Evolutionary conservation across 2,329 filamentous ascomycete species (phyloP).

Genomic region (Fusarium algeriense): DNA sequence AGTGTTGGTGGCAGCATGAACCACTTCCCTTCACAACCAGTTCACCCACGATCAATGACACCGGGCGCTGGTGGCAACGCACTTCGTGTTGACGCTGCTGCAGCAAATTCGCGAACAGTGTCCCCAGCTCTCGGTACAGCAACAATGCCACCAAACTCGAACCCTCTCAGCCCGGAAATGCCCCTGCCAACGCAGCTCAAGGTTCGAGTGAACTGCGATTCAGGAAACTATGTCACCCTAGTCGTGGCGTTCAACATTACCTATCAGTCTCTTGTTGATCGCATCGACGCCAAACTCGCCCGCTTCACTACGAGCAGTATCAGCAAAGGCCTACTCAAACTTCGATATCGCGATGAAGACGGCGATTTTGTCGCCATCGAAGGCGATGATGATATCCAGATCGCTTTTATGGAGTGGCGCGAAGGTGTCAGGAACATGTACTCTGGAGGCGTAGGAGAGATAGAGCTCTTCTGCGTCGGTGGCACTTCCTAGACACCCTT

Average conservation of each 20-base stretch:
- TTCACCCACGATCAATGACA: constrained; percentile 63
- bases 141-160: constrained; percentile 40
- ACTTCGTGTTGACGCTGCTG: constrained; percentile 55
- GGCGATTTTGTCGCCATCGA: constrained; percentile 94
- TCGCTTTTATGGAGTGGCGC: constrained; percentile 94
- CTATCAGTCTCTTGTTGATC: constrained; percentile 92
- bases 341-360: constrained; percentile 93
- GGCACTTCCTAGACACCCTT: constrained; percentile 52
- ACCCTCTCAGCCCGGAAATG: constrained; percentile 61
- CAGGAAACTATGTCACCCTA: constrained; percentile 90
- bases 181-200: constrained; percentile 82
- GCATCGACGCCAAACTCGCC: constrained; percentile 94
- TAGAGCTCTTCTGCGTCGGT: constrained; percentile 84
- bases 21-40: constrained; percentile 68
- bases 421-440: constrained; percentile 72
- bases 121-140: constrained; percentile 60
- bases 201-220: constrained; percentile 92
- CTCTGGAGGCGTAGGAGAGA: constrained; percentile 83
- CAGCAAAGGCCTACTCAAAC: constrained; percentile 81
- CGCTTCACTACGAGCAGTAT: constrained; percentile 88
- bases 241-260: constrained; percentile 96
- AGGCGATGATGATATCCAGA: constrained; percentile 95
- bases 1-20: constrained; percentile 65
- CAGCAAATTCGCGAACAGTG: constrained; percentile 58
- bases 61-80: constrained; percentile 53